Percentiles rank a stretch among this genome's conserved stretches.
Evolutionary conservation across 2,329 filamentous ascomycete species (phyloP).

Genomic region (Alternaria ethzedia): DNA sequence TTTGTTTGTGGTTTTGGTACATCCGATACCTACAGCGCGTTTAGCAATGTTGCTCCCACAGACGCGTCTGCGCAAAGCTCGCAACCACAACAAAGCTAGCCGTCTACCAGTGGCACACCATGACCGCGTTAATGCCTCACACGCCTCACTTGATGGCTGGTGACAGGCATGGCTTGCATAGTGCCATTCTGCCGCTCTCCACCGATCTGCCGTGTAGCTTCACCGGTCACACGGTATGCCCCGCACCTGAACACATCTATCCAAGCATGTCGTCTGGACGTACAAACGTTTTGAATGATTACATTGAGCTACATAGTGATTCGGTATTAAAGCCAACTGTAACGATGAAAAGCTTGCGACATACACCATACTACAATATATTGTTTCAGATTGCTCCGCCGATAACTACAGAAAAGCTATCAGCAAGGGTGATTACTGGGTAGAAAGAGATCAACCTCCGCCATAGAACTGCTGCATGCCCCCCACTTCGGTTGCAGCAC

Average conservation of each 20-base stretch:
- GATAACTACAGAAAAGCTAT: constrained; percentile 20
- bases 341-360: neutral
- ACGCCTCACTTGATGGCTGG: neutral
- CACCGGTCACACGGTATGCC: constrained; percentile 13
- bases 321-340: constrained; percentile 20
- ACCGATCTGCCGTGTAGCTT: neutral
- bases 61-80: neutral
- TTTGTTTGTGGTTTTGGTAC: neutral
- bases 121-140: constrained; percentile 37
- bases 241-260: constrained; percentile 1
- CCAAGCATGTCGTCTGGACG: neutral
- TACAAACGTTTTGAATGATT: neutral
- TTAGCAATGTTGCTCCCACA: neutral
- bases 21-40: neutral
- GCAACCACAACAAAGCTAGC: neutral
- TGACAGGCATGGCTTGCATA: constrained; percentile 28
- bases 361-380: neutral
- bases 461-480: constrained; percentile 11
- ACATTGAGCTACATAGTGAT: constrained; percentile 15
- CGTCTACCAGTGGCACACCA: constrained; percentile 16
- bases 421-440: constrained; percentile 23
- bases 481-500: constrained; percentile 6
- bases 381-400: constrained; percentile 18
- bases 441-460: constrained; percentile 17
- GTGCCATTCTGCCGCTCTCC: constrained; percentile 14